These are phyloP conservation scores for Cladorrhinum sp. DNA, from an alignment of 2,329 filamentous ascomycete species.

Conservation along the genomic window DNA sequence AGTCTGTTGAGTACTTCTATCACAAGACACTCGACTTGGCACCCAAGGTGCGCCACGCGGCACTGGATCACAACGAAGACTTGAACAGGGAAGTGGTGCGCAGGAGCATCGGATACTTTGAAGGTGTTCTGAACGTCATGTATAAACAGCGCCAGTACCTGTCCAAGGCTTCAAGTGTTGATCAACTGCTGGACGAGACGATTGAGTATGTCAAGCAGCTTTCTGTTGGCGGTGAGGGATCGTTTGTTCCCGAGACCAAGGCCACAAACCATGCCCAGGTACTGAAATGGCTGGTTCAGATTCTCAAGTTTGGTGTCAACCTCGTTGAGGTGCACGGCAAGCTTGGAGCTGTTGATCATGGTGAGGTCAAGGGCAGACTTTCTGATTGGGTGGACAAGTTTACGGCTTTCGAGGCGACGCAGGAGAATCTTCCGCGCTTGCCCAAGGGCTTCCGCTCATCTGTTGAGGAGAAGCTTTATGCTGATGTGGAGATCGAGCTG, in stretches of 20 bases:
- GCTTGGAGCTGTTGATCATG: conserved; percentile 54
- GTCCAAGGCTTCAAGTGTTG: conserved; percentile 36
- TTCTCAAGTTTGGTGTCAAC: conserved; percentile 61
- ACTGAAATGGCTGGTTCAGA: conserved; percentile 62
- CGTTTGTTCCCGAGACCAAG: conserved; percentile 20
- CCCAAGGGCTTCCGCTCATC: conserved; percentile 50
- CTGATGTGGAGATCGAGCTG: conserved; percentile 38
- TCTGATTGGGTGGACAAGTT: conserved; percentile 50
- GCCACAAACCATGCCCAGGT: conserved; percentile 30
- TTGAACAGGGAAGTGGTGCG: conserved; percentile 76
- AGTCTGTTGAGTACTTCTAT: conserved; percentile 67
- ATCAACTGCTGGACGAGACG: conserved; percentile 39
- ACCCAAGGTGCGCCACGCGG: conserved; percentile 62
- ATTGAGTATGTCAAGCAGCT: conserved; percentile 39
- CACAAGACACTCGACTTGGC: conserved; percentile 75
- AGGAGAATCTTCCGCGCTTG: conserved; percentile 45
- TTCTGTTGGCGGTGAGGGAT: conserved; percentile 25
- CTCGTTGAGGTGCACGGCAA: conserved; percentile 66
- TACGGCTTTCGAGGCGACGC: conserved; percentile 40
- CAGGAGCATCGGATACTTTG: conserved; percentile 79
- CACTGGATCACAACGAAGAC: conserved; percentile 77
- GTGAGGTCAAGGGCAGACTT: conserved; percentile 44
- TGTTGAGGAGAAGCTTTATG: conserved; percentile 34
- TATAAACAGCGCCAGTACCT: conserved; percentile 58
- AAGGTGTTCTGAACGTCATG: conserved; percentile 72